A percentile compares a stretch with the other conserved stretches of the same genome.
Conservation (phyloP, 148 eudicot species). For the Limonium bicolor region DNA sequence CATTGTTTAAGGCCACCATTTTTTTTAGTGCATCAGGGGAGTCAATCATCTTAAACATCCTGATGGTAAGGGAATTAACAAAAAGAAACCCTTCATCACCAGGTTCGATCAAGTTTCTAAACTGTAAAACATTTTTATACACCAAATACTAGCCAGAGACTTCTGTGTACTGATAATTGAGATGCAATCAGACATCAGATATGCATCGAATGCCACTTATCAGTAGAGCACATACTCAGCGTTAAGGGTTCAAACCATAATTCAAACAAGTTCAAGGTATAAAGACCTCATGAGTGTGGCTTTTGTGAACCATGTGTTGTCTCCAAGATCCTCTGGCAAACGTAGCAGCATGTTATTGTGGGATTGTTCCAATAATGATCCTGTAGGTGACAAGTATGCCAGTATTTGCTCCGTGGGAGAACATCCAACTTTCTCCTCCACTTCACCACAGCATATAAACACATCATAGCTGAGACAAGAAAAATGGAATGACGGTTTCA, state of each 20-base stretch:
- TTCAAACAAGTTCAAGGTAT: slow-evolving; percentile 4
- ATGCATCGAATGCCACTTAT: no score
- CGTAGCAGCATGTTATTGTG: slow-evolving; percentile 36
- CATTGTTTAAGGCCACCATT: slow-evolving; percentile 31
- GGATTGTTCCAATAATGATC: no score
- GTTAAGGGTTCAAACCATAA: no score
- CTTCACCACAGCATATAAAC: slow-evolving; percentile 29
- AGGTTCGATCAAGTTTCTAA: no score
- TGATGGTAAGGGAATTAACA: slow-evolving; percentile 10
- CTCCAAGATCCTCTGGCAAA: slow-evolving; percentile 19
- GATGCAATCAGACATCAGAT: no score
- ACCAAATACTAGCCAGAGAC: no score
- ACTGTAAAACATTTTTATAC: no score
- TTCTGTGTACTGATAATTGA: no score
- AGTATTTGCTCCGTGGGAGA: slow-evolving; percentile 45
- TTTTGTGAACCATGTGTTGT: slow-evolving; percentile 51
- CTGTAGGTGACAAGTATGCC: slow-evolving; percentile 33
- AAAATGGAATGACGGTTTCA: no score
- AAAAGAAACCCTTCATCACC: background rate
- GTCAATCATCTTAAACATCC: slow-evolving; percentile 55
- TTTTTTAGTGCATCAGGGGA: slow-evolving; percentile 37
- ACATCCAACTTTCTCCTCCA: slow-evolving; percentile 41
- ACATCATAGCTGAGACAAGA: slow-evolving; percentile 58
- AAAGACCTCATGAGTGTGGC: slow-evolving; percentile 56
- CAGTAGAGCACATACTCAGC: no score